A percentile compares a stretch with the other conserved stretches of the same genome.
Evolutionary conservation across 2,329 filamentous ascomycete species (phyloP).

Genomic region (Fusarium sp.): DNA sequence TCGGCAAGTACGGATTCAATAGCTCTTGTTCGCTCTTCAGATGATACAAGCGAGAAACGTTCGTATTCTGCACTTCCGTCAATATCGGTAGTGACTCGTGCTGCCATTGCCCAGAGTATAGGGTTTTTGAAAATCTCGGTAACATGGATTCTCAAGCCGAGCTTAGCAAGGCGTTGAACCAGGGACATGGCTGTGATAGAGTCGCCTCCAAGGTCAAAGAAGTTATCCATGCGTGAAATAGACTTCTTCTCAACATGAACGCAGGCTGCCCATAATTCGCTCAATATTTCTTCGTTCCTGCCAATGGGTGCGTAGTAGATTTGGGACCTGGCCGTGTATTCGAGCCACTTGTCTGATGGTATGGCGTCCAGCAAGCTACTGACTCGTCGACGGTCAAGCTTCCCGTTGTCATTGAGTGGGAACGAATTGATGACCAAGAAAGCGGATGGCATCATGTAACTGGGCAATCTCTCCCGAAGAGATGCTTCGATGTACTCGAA

Average conservation of each 20-base stretch:
- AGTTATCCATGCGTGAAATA: slow-evolving; percentile 5
- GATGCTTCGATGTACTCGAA: slow-evolving; percentile 8
- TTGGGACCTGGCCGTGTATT: slow-evolving; percentile 7
- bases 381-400: slow-evolving; percentile 10
- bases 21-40: not conserved
- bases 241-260: not conserved
- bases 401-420: slow-evolving; percentile 1
- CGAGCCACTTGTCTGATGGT: slow-evolving; percentile 5
- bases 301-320: slow-evolving; percentile 5
- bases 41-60: slow-evolving; percentile 7
- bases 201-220: too few species aligned
- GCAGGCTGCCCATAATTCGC: slow-evolving; percentile 3
- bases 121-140: slow-evolving; percentile 5
- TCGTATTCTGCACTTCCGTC: not conserved
- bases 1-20: not conserved
- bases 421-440: slow-evolving; percentile 10
- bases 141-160: slow-evolving; percentile 4
- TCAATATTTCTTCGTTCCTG: slow-evolving; percentile 8
- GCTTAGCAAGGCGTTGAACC: slow-evolving; percentile 10
- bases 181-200: not conserved
- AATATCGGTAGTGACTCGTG: slow-evolving; percentile 1
- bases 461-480: slow-evolving; percentile 5
- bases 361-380: not conserved
- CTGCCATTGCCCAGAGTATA: slow-evolving; percentile 4
- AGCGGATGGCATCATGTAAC: slow-evolving; percentile 15